phyloP scores from a whole-genome alignment of 2,329 filamentous ascomycete genomes.

The Sarocladiaceae sp. region DNA sequence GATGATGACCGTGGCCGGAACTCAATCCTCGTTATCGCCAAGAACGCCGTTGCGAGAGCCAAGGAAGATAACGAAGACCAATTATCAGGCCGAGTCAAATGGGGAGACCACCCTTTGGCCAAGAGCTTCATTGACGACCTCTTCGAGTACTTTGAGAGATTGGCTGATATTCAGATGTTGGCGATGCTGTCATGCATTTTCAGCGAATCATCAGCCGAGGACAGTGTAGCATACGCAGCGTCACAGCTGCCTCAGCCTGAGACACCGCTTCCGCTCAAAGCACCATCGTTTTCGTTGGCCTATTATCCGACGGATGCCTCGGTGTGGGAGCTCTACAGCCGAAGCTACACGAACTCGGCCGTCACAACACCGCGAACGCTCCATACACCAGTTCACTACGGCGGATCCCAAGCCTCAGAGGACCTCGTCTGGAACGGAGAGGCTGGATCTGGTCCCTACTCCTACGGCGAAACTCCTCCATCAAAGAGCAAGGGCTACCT shows the following conservation, averaged over 20 bases:
- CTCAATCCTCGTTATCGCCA: slow-evolving; percentile 63
- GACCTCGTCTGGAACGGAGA: slow-evolving; percentile 47
- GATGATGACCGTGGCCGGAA: slow-evolving; percentile 47
- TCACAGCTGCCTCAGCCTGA: slow-evolving; percentile 51
- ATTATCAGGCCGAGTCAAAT: slow-evolving; percentile 57
- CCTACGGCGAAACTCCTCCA: slow-evolving; percentile 56
- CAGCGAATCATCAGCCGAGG: slow-evolving; percentile 50
- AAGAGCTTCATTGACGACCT: slow-evolving; percentile 54
- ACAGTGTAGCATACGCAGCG: slow-evolving; percentile 51
- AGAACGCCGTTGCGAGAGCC: slow-evolving; percentile 46
- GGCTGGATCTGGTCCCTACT: slow-evolving; percentile 51
- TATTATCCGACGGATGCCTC: slow-evolving; percentile 57
- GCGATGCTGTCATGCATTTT: slow-evolving; percentile 68
- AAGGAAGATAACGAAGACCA: slow-evolving; percentile 10
- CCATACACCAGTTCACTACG: slow-evolving; percentile 48
- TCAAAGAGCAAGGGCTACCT: slow-evolving; percentile 38
- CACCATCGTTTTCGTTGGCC: slow-evolving; percentile 59
- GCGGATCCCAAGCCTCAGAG: slow-evolving; percentile 52
- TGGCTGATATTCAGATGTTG: slow-evolving; percentile 62
- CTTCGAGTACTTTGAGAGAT: slow-evolving; percentile 57
- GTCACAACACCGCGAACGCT: slow-evolving; percentile 52
- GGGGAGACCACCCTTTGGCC: slow-evolving; percentile 60
- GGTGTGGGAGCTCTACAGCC: slow-evolving; percentile 45
- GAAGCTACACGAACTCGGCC: slow-evolving; percentile 47
- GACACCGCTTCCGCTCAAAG: slow-evolving; percentile 58